Evolutionary conservation across 2,329 filamentous ascomycete genomes (phyloP), one percentile per base, ranked within the genome.

Genomic region (Thelonectria discophora): DNA sequence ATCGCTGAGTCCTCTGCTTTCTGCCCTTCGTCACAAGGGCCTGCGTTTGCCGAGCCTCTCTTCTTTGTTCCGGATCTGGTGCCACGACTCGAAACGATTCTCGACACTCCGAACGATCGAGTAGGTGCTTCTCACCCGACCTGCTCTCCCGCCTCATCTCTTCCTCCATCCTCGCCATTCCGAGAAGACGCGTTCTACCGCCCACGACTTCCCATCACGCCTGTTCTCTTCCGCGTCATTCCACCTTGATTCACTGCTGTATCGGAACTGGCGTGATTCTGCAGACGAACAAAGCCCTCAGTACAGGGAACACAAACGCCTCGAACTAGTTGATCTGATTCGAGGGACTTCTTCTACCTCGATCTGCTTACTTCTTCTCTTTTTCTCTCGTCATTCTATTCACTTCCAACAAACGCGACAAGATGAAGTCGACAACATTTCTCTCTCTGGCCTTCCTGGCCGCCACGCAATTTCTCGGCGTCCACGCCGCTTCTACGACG

Each of bases 361-460:
- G 21, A 52, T 37, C 58, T 52, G n/a, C 53, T 62, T 56, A 48
- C 32, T 34, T 67, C 66, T 37, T 67, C 66, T 37, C 32, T 70
- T 64, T 61, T 61, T 69, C 27, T 56, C 21, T 18, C 37, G 15
- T 24, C 13, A 55, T 42, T 30, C 24, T 37, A 37, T 34, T 34
- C 20, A 39, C 24, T 24, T 24, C 42, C 20, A 8, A 32, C 32
- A 49, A n/a, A 30, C 32, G 48, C 13, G 56, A 18, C 59, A 74
- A 54, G 37, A 78, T 78, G 76, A 76, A 73, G 67, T 59, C 69
- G 17, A 69, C 73, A 62, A 66, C 70, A 45, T 42, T 77, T 34
- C n/a, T 69, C 34, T 67, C 69, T 8, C 52, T 71, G 48, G 72
- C 72, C 66, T 39, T 76, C 27, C 55, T 73, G 71, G 76, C 69